Conservation (phyloP, 768 basidiomycete species). For the Leccinum barrowsii region DNA sequence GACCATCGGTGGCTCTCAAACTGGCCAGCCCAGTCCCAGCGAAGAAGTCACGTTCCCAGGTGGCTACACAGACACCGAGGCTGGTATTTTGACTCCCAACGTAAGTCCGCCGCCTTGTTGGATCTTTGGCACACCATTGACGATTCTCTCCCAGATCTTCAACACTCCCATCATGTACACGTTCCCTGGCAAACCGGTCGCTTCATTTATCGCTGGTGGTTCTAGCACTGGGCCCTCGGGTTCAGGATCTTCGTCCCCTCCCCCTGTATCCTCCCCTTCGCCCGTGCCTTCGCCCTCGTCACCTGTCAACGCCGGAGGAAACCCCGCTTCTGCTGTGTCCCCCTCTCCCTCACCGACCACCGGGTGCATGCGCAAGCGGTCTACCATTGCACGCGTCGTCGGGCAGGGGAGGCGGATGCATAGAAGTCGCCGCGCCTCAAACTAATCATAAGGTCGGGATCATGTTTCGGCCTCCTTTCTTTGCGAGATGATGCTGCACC, state of each 20-base stretch:
- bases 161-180: constrained; percentile 33
- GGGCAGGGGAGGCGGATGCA: constrained; percentile 15
- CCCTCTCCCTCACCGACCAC: background rate
- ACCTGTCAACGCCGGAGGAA: background rate
- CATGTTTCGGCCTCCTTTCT: no score
- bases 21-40: constrained; percentile 17
- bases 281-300: background rate
- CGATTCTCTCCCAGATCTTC: constrained; percentile 16
- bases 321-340: background rate
- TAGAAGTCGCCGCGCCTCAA: constrained; percentile 11
- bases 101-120: constrained; percentile 23
- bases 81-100: constrained; percentile 58
- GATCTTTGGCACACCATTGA: background rate
- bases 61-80: constrained; percentile 62
- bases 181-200: constrained; percentile 53
- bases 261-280: background rate
- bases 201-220: constrained; percentile 32
- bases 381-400: background rate
- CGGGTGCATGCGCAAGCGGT: constrained; percentile 15
- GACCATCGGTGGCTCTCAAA: constrained; percentile 26
- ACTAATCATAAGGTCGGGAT: constrained; percentile 1
- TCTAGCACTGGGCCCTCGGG: constrained; percentile 6
- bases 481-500: background rate
- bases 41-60: constrained; percentile 63
- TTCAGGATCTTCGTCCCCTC: constrained; percentile 1